Evolutionary conservation across 208 protist genomes (phyloP).

Genomic region (Acanthamoeba royreba): DNA sequence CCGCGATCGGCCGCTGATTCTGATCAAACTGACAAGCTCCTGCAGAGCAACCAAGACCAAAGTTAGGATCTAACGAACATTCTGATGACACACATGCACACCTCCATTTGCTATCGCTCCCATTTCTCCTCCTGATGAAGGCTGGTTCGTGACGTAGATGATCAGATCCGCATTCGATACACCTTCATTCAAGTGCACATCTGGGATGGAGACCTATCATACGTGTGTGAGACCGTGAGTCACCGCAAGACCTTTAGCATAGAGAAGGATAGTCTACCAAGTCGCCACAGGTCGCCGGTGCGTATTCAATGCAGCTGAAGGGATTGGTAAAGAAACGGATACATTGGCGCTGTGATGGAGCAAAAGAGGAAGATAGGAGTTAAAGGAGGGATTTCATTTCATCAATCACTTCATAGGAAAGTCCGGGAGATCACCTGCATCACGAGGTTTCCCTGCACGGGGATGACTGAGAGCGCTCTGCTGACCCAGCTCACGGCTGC

Average conservation of each 20-base stretch:
- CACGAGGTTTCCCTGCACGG: neutral
- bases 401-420: neutral
- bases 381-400: neutral
- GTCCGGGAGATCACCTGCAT: neutral
- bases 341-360: neutral
- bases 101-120: neutral
- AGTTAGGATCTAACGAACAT: neutral
- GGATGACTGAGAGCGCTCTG: neutral
- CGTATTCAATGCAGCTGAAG: conserved; percentile 10
- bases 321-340: neutral
- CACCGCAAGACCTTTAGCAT: neutral
- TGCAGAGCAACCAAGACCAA: neutral
- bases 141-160: neutral
- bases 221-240: neutral
- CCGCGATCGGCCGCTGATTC: neutral
- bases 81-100: neutral
- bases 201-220: neutral
- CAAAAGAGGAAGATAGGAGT: neutral
- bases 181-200: neutral
- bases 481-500: neutral
- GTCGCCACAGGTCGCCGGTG: neutral
- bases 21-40: neutral
- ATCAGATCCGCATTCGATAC: neutral
- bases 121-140: neutral
- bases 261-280: neutral